A percentile compares a stretch with the other conserved stretches of the same genome.
These are phyloP conservation scores for Crucihimalaya himalaica DNA, from an alignment of 345 rosid species.

Conservation along the genomic window DNA sequence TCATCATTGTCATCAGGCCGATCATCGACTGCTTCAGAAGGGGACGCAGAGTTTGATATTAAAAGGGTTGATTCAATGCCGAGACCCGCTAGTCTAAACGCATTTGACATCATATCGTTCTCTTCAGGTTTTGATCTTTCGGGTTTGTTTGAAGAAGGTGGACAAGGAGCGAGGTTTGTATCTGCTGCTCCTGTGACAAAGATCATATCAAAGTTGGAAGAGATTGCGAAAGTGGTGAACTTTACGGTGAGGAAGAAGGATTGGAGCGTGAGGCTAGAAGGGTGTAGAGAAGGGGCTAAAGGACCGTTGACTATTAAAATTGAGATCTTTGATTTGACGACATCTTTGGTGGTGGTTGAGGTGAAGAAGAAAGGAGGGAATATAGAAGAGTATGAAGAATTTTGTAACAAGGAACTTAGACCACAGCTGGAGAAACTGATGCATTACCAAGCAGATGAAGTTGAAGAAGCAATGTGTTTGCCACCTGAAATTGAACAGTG, in stretches of 20 bases:
- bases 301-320: constrained; percentile 65
- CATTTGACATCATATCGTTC: constrained; percentile 84
- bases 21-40: constrained; percentile 44
- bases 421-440: constrained; percentile 73
- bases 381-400: constrained; percentile 78
- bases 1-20: constrained; percentile 42
- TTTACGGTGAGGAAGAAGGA: constrained; percentile 78
- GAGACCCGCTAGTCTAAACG: constrained; percentile 67
- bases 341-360: constrained; percentile 71
- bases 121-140: constrained; percentile 74
- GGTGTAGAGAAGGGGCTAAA: constrained; percentile 62
- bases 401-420: constrained; percentile 70
- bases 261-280: constrained; percentile 71
- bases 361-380: constrained; percentile 97
- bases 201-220: constrained; percentile 66
- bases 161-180: constrained; percentile 59
- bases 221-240: constrained; percentile 55
- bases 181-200: constrained; percentile 60
- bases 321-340: constrained; percentile 66
- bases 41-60: constrained; percentile 30
- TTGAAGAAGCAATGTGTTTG: constrained; percentile 40
- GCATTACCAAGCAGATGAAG: constrained; percentile 50
- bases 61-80: constrained; percentile 47
- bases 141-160: constrained; percentile 68
- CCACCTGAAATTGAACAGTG: constrained; percentile 66